Conservation (phyloP, 2,329 filamentous ascomycete genomes). For the Byssothecium circinans region DNA sequence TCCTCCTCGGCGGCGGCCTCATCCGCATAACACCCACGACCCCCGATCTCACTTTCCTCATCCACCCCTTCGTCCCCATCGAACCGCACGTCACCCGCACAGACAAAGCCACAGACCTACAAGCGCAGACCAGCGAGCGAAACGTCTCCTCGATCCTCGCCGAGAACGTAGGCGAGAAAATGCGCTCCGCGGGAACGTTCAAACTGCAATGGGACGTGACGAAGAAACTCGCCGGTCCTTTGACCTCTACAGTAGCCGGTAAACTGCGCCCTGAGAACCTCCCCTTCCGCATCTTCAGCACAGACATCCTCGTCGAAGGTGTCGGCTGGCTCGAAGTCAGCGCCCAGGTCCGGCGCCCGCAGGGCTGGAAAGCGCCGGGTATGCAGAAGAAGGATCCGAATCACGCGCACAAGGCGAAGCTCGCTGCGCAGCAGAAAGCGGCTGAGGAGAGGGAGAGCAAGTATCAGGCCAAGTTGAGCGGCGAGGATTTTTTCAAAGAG, state of each 20-base stretch:
- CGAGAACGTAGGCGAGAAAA: conserved; percentile 41
- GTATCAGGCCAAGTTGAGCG: conserved; percentile 37
- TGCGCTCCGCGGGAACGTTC: conserved; percentile 68
- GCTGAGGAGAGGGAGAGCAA: conserved; percentile 21
- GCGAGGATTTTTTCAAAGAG: conserved; percentile 24
- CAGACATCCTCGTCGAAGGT: conserved; percentile 88
- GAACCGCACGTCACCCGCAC: conserved; percentile 75
- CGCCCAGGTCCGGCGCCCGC: conserved; percentile 68
- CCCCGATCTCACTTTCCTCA: conserved; percentile 66
- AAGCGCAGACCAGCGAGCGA: conserved; percentile 57
- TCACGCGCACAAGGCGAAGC: conserved; percentile 22
- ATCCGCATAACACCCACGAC: conserved; percentile 81
- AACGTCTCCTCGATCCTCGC: conserved; percentile 63
- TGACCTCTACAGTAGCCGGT: conserved; percentile 65
- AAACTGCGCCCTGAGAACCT: conserved; percentile 67
- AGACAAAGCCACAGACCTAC: conserved; percentile 75
- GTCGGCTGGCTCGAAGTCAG: conserved; percentile 91
- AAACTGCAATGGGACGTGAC: conserved; percentile 82
- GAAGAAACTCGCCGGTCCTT: conserved; percentile 70
- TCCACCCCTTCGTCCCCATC: conserved; percentile 86
- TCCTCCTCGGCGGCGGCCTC: conserved; percentile 78
- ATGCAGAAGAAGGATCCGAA: conserved; percentile 52
- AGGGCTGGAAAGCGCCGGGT: conserved; percentile 42
- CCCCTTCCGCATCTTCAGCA: conserved; percentile 76
- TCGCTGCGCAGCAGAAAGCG: conserved; percentile 7